These are phyloP conservation scores for Artomyces pyxidatus DNA, from an alignment of 768 basidiomycete species.

Conservation along the genomic window DNA sequence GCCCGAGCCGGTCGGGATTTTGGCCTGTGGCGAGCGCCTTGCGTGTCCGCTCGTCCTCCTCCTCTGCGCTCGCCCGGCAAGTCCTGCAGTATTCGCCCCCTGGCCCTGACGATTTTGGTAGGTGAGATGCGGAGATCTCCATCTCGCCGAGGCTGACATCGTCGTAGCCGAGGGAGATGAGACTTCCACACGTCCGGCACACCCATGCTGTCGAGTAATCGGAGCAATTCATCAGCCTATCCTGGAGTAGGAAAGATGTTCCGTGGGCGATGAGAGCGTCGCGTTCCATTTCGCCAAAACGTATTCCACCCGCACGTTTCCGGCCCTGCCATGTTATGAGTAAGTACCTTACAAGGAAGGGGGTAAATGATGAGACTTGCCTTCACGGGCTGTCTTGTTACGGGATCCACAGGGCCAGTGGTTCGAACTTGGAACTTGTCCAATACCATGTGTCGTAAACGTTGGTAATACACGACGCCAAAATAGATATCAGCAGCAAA, in stretches of 20 bases:
- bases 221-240: constrained; percentile 98
- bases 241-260: constrained; percentile 96
- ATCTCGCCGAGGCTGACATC: constrained; percentile 69
- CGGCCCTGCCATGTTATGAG: constrained; percentile 50
- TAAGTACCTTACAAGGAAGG: not conserved
- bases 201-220: constrained; percentile 99
- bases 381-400: constrained; percentile 97
- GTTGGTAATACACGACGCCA: constrained; percentile 97
- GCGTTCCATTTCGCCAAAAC: constrained; percentile 99
- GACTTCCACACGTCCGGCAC: constrained; percentile 90
- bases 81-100: constrained; percentile 92
- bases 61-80: constrained; percentile 69
- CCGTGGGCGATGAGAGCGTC: constrained; percentile 98
- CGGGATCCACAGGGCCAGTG: constrained; percentile 91
- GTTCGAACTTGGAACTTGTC: constrained; percentile 99
- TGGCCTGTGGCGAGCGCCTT: constrained; percentile 48
- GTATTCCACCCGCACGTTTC: constrained; percentile 96
- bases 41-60: constrained; percentile 54
- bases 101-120: constrained; percentile 55
- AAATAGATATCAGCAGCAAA: constrained; percentile 98
- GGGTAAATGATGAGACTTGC: constrained; percentile 17
- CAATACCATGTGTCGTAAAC: constrained; percentile 97
- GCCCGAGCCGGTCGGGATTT: constrained; percentile 24
- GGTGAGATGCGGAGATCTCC: constrained; percentile 39
- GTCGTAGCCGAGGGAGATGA: constrained; percentile 95